phyloP scores from a whole-genome alignment of 202 grass and related monocot species.

The Eragrostis tef region DNA sequence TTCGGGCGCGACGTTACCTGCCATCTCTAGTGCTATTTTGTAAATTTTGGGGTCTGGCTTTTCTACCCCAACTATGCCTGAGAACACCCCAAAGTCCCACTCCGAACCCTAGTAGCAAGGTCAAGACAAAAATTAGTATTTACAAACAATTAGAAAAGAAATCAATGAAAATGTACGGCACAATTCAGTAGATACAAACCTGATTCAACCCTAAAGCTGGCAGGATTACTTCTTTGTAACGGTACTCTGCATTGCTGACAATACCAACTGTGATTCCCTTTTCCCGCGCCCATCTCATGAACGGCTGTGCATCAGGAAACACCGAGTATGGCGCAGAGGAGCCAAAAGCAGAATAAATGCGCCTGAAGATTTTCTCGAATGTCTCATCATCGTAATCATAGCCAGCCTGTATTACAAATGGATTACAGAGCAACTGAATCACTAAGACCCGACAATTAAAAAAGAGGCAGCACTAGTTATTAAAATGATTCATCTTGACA shows the following conservation, averaged over 20 bases:
- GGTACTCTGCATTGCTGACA: constrained; percentile 92
- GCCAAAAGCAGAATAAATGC: constrained; percentile 87
- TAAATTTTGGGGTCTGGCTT: constrained; percentile 86
- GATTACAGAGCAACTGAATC: constrained; percentile 14
- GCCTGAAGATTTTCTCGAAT: constrained; percentile 91
- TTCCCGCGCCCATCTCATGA: constrained; percentile 69
- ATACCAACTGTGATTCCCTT: constrained; percentile 79
- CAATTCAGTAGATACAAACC: constrained; percentile 48
- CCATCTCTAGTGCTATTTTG: constrained; percentile 84
- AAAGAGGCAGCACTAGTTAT: background rate
- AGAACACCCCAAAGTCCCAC: constrained; percentile 98
- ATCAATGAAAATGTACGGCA: background rate
- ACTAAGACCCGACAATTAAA: constrained; percentile 6
- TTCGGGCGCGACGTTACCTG: constrained; percentile 63
- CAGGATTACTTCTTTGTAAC: constrained; percentile 84
- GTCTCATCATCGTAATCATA: constrained; percentile 95
- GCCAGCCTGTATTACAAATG: constrained; percentile 64
- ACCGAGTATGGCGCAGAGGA: constrained; percentile 83
- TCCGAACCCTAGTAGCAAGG: constrained; percentile 66
- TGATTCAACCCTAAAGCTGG: constrained; percentile 77
- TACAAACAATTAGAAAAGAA: background rate
- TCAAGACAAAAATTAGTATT: constrained; percentile 18
- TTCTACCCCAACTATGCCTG: constrained; percentile 75
- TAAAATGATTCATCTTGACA: constrained; percentile 17
- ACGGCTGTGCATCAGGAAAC: constrained; percentile 76